Percentiles rank a stretch among this genome's conserved stretches.
phyloP scores from a whole-genome alignment of 1,284 basidiomycete species.

The Rhodofomes roseus region DNA sequence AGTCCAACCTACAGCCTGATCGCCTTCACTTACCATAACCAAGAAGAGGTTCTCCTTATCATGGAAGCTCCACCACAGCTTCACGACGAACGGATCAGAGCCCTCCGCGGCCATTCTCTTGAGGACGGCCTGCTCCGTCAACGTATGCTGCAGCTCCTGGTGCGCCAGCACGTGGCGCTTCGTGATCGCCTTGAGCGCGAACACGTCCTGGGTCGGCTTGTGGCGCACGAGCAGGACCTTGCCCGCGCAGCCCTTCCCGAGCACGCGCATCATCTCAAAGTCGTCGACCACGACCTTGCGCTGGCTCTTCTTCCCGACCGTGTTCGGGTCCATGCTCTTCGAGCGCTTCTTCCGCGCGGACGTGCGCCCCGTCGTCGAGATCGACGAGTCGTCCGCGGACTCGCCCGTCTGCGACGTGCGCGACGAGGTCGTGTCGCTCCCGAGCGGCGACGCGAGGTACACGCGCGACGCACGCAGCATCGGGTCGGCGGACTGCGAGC shows the following conservation, averaged over 20 bases:
- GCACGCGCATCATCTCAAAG: slow-evolving; percentile 94
- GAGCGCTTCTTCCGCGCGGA: slow-evolving; percentile 53
- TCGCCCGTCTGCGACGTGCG: slow-evolving; percentile 42
- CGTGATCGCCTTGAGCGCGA: slow-evolving; percentile 95
- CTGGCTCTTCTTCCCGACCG: slow-evolving; percentile 50
- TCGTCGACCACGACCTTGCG: slow-evolving; percentile 81
- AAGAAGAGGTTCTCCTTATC: slow-evolving; percentile 93
- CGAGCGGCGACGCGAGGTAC: slow-evolving; percentile 36
- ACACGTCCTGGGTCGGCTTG: slow-evolving; percentile 66
- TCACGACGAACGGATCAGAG: slow-evolving; percentile 90
- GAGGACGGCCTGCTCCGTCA: slow-evolving; percentile 92
- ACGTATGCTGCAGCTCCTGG: slow-evolving; percentile 91
- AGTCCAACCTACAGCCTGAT: slow-evolving; percentile 19
- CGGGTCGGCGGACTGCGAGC: slow-evolving; percentile 77
- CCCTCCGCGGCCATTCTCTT: slow-evolving; percentile 83
- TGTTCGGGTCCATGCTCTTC: slow-evolving; percentile 46
- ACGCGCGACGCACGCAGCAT: slow-evolving; percentile 51
- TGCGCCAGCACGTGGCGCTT: slow-evolving; percentile 95
- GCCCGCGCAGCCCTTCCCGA: slow-evolving; percentile 95
- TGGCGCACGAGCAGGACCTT: slow-evolving; percentile 88
- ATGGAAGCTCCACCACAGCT: slow-evolving; percentile 94
- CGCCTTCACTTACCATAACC: slow-evolving; percentile 60
- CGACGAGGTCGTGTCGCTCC: slow-evolving; percentile 47
- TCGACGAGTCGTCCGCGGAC: slow-evolving; percentile 58
- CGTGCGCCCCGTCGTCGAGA: slow-evolving; percentile 45